A percentile compares a stretch with the other conserved stretches of the same genome.
Evolutionary conservation across 164 flowering plant genomes (phyloP).

Genomic region (Dillenia suffruticosa): DNA sequence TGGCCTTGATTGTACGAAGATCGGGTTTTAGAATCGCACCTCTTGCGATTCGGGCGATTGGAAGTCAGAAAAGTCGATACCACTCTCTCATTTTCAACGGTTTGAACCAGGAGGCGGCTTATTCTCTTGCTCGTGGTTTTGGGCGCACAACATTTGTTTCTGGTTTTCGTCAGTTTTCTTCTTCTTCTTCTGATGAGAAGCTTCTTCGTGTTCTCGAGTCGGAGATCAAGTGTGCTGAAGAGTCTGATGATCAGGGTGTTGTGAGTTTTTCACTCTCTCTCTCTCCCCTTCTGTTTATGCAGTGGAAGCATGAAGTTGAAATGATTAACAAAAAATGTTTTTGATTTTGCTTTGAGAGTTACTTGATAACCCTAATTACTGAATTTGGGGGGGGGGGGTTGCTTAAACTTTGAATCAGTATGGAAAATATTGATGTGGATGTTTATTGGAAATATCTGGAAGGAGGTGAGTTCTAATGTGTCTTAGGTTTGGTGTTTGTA

Average conservation of each 20-base stretch:
- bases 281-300: not conserved
- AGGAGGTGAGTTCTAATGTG: no score
- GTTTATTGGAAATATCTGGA: no score
- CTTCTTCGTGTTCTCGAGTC: slow-evolving; percentile 50
- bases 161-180: slow-evolving; percentile 15
- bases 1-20: slow-evolving; percentile 43
- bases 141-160: slow-evolving; percentile 9
- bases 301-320: no score
- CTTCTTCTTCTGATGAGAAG: slow-evolving; percentile 37
- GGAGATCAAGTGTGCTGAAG: slow-evolving; percentile 55
- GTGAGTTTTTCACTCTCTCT: not conserved
- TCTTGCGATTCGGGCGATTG: slow-evolving; percentile 26
- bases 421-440: no score
- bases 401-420: no score
- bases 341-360: not conserved
- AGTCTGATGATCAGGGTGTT: slow-evolving; percentile 36
- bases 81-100: slow-evolving; percentile 29
- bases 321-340: not conserved
- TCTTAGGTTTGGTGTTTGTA: no score
- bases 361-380: no score
- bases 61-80: slow-evolving; percentile 19
- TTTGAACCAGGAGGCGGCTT: slow-evolving; percentile 8
- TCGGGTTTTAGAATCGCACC: slow-evolving; percentile 36
- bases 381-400: no score
- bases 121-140: slow-evolving; percentile 8